Base-by-base conservation (phyloP, 2,329 filamentous ascomycete genomes). In the Xylaria multiplex region DNA sequence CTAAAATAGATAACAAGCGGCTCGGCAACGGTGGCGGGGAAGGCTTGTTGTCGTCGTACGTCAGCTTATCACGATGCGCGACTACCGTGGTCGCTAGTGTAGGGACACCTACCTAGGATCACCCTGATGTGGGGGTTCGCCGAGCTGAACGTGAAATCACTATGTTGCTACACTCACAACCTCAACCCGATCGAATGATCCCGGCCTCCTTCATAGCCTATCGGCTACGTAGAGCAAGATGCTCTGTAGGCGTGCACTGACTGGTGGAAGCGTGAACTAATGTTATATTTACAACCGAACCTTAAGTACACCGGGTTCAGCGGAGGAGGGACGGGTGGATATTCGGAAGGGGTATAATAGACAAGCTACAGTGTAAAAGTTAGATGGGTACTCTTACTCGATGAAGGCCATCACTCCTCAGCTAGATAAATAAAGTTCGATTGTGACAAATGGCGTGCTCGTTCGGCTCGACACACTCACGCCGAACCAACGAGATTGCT, bases 401-500 rank as follows among this genome's bases (percentile, higher is more conserved):
- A 52, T 35, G 49, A 37, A 52, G 30, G 16, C 14, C 49, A 3
- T 9, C 16, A 2, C 30, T 30, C 49, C 48, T 50, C 5, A 50
- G 14, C 8, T 30, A 50, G 9, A 2, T 7, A 27, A 45, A 37
- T 24, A 27, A 45, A 42, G 19, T 59, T 61, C 49, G 24, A 30
- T 30, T 14, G 40, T 45, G 40, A 52, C 35, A 22, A 24, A 37
- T 35, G 50, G 37, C 22, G 42, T 48, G 19, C 56, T 37, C 46
- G 32, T 35, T 61, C 35, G n/a, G 22, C 48, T 46, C 16, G 11
- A 48, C 43, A 50, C 63, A 45, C 55, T 30, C n/a, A 42, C 58
- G 66, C 55, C 48, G 59, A 40, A 52, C 63, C 56, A 63, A 66
- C 63, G 40, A 66, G 63, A 68, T 60, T n/a, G 42, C 48, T 65